Evolutionary conservation across 108 stramenopile genomes (phyloP).

Genomic region (Cyclotella baltica): DNA sequence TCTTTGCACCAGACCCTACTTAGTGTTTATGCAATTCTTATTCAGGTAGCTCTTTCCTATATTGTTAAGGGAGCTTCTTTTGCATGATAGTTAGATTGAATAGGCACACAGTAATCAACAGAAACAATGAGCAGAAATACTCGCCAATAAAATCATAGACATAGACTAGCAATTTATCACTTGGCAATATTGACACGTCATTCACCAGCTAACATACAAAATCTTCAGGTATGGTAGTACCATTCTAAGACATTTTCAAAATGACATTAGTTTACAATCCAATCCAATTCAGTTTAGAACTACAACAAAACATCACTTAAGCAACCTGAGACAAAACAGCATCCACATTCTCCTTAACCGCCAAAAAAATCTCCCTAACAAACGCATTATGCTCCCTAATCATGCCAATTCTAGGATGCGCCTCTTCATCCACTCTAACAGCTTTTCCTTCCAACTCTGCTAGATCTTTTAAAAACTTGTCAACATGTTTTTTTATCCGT

Average conservation of each 20-base stretch:
- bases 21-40: too few species aligned
- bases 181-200: too few species aligned
- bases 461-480: conserved; percentile 54
- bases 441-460: conserved; percentile 56
- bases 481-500: conserved; percentile 59
- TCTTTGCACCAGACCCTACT: too few species aligned
- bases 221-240: background rate
- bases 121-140: too few species aligned
- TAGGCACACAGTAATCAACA: too few species aligned
- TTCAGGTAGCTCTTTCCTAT: too few species aligned
- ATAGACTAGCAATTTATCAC: too few species aligned
- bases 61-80: too few species aligned
- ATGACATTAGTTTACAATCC: background rate
- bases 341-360: conserved; percentile 56
- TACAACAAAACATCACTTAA: background rate
- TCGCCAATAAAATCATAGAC: too few species aligned
- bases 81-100: too few species aligned
- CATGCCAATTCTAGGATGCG: conserved; percentile 52
- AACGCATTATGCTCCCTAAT: conserved; percentile 62
- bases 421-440: conserved; percentile 29
- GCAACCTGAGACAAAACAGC: conserved; percentile 15
- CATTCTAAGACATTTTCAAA: background rate
- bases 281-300: background rate
- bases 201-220: too few species aligned
- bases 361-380: conserved; percentile 50